phyloP scores from a whole-genome alignment of 164 flowering plant genomes.

The Amborella trichopoda region DNA sequence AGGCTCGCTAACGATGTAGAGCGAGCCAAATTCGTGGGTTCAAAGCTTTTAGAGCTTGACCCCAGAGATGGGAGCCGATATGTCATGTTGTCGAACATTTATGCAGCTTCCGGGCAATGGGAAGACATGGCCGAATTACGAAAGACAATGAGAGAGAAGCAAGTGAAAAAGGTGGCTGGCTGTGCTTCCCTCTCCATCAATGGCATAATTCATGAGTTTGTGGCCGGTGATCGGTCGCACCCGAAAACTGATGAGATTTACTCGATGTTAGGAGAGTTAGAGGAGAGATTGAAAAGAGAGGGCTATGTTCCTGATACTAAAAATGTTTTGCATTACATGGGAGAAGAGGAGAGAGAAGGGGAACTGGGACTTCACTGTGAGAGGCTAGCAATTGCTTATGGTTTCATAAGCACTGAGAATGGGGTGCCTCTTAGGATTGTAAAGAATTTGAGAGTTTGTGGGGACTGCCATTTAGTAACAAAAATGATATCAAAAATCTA shows the following conservation, averaged over 20 bases:
- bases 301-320: conserved; percentile 3
- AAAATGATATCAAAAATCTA: conserved; percentile 3
- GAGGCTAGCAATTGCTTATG: conserved; percentile 7
- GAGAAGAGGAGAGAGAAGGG: conserved; percentile 5
- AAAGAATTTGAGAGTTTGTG: conserved; percentile 6
- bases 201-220: conserved; percentile 49
- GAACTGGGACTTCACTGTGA: conserved; percentile 4
- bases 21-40: conserved; percentile 42
- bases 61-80: conserved; percentile 41
- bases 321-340: conserved; percentile 5
- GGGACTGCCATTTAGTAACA: conserved; percentile 4
- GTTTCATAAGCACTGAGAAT: background rate
- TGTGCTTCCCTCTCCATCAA: conserved; percentile 55
- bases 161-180: conserved; percentile 38
- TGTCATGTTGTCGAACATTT: conserved; percentile 54
- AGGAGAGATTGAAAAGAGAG: conserved; percentile 1
- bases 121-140: conserved; percentile 36
- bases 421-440: conserved; percentile 3
- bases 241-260: conserved; percentile 44
- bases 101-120: conserved; percentile 68
- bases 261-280: conserved; percentile 28
- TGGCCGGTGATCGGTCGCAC: conserved; percentile 45
- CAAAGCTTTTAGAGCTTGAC: conserved; percentile 30
- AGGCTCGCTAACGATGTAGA: conserved; percentile 30
- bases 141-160: conserved; percentile 33